Base-by-base conservation (phyloP, 1,284 basidiomycete species). In the Ustanciosporium gigantosporum region DNA sequence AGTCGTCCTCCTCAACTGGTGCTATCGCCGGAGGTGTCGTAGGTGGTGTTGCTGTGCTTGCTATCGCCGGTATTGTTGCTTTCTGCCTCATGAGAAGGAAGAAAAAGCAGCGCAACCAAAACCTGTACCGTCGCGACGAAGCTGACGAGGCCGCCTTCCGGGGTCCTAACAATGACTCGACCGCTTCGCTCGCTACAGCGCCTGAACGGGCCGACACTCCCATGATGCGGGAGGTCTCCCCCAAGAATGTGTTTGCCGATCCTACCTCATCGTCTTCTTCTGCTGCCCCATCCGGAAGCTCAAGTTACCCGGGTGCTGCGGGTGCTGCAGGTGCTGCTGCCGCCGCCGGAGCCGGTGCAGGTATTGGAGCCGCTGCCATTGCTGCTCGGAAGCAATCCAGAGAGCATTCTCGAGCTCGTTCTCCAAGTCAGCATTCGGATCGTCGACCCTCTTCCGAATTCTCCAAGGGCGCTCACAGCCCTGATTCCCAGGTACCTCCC, bases 21-120 rank as follows among this genome's bases (percentile, higher is more conserved):
- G 60, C 66, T 17, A 65, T 68, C 31, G 66, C 60, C 13, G 66
- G 66, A 13, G 66, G 66, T 37, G 60, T 65, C 5, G 66, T 41
- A 15, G 66, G 66, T 25, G 66, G 66, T 46, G 36, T 65, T 11
- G 46, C 38, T 31, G 66, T 41, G 14, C 41, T 68, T 13, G 25
- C 27, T 37, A 27, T 38, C 24, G 1, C 65, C 38, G 60, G 25
- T 17, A 42, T 65, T 5, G 27, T 60, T 21, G 46, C 41, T n/a
- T 60, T 68, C 49, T 65, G 51, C 43, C 23, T 59, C n/a, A 60
- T 35, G 41, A 41, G 43, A 32, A 50, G 38, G 39, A 65, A 60
- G 51, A 53, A 47, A 34, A 38, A 48, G 25, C 42, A 52, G 36
- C 45, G 48, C 14, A 43, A 60, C 34, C 45, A 48, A 39, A 50